Evolutionary conservation across 2,329 filamentous ascomycete species (phyloP).

Genomic region (Chaetomium sp.): DNA sequence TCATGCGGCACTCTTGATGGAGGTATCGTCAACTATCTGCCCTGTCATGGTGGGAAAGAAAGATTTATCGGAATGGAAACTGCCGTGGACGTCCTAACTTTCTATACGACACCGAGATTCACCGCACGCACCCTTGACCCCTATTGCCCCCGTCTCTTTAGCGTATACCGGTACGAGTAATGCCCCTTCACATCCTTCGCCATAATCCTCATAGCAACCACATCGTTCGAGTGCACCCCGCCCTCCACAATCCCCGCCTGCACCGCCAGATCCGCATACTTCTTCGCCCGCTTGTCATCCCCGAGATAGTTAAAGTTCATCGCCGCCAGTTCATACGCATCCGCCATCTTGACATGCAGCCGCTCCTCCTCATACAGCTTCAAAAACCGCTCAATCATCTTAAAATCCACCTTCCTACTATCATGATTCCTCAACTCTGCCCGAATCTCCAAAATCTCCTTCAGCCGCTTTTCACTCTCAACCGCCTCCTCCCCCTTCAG

Average conservation of each 20-base stretch:
- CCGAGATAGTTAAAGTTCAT: constrained; percentile 46
- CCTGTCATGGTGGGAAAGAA: too few species aligned
- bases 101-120: background rate
- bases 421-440: constrained; percentile 35
- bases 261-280: constrained; percentile 42
- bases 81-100: background rate
- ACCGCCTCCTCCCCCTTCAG: constrained; percentile 15
- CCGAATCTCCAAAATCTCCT: constrained; percentile 38
- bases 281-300: constrained; percentile 37
- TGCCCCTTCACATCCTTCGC: constrained; percentile 40
- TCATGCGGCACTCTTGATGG: too few species aligned
- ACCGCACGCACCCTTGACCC: background rate
- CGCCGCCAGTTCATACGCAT: constrained; percentile 46
- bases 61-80: too few species aligned
- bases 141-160: constrained; percentile 29
- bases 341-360: constrained; percentile 43
- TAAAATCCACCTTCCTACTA: constrained; percentile 33
- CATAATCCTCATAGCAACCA: constrained; percentile 42
- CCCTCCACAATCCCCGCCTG: constrained; percentile 44
- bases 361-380: constrained; percentile 41
- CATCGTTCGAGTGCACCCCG: constrained; percentile 41
- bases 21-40: too few species aligned
- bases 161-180: constrained; percentile 34
- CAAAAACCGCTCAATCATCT: constrained; percentile 41
- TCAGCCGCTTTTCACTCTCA: constrained; percentile 38